A percentile compares a stretch with the other conserved stretches of the same genome.
phyloP scores from a whole-genome alignment of 345 rosid genomes.

The Gossypium longicalyx region DNA sequence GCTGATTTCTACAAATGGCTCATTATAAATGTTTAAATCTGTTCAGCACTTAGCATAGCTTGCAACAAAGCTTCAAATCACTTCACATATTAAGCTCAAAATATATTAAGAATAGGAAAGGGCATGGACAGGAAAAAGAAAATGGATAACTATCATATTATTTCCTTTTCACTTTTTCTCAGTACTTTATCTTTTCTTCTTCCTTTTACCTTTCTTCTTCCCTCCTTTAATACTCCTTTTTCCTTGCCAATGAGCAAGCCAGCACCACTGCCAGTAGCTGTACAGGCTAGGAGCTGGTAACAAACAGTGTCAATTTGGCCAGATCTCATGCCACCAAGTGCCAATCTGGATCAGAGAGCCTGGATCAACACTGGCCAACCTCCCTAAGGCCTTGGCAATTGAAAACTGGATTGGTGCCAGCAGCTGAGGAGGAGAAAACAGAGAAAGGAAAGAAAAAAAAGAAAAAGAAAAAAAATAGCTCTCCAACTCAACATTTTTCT shows the following conservation, averaged over 20 bases:
- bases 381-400: not conserved
- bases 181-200: not conserved
- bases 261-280: not conserved
- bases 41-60: not conserved
- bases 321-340: not conserved
- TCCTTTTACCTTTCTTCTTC: not conserved
- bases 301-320: not conserved
- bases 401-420: not conserved
- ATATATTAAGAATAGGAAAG: not conserved
- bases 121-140: not conserved
- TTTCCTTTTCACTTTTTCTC: not conserved
- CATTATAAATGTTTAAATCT: not conserved
- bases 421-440: not conserved
- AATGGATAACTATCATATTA: not conserved
- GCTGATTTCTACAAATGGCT: not conserved
- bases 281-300: not conserved
- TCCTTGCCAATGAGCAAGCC: not conserved
- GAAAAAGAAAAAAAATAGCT: not conserved
- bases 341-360: not conserved
- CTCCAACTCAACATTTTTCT: not conserved
- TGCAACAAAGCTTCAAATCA: not conserved
- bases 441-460: not conserved
- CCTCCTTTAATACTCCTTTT: not conserved
- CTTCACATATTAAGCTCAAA: not conserved
- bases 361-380: not conserved